These are phyloP conservation scores for Harringtonia aguacate DNA, from an alignment of 2,329 filamentous ascomycete genomes.

Conservation along the genomic window DNA sequence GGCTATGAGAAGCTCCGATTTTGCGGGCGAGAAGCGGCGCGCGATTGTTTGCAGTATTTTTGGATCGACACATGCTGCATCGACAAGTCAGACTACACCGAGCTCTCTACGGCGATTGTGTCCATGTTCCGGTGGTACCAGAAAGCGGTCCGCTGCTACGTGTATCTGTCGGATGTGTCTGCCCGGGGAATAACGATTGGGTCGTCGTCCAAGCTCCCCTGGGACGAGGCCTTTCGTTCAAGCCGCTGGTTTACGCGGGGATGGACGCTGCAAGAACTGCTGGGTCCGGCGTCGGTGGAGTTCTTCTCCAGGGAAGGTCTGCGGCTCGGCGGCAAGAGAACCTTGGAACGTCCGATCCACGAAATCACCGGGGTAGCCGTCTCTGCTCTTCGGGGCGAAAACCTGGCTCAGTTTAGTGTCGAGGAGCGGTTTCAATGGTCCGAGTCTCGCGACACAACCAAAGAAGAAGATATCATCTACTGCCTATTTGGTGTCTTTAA, in stretches of 20 bases:
- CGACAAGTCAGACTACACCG: slow-evolving; percentile 5
- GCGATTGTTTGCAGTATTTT: neutral
- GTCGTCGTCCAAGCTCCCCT: neutral
- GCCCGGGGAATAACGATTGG: neutral
- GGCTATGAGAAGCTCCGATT: neutral
- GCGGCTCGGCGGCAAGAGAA: slow-evolving; percentile 15
- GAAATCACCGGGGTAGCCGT: slow-evolving; percentile 14
- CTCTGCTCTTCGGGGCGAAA: slow-evolving; percentile 9
- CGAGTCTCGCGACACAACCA: slow-evolving; percentile 5
- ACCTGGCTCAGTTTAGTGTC: slow-evolving; percentile 12
- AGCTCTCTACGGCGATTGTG: slow-evolving; percentile 5
- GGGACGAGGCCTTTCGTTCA: neutral
- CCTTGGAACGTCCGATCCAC: slow-evolving; percentile 13
- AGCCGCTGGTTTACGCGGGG: too few relatives aligned
- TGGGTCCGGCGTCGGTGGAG: slow-evolving; percentile 16
- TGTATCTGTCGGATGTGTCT: slow-evolving; percentile 4
- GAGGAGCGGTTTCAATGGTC: slow-evolving; percentile 14
- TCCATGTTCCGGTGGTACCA: slow-evolving; percentile 8
- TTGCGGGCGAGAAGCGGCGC: neutral
- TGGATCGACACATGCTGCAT: slow-evolving; percentile 10
- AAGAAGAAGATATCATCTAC: slow-evolving; percentile 11
- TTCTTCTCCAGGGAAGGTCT: slow-evolving; percentile 16
- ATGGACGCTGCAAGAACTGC: slow-evolving; percentile 13
- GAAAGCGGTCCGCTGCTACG: slow-evolving; percentile 1
- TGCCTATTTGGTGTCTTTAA: slow-evolving; percentile 13